Conservation (phyloP, 495 filamentous ascomycete genomes). For the Lophiostoma macrostomum region DNA sequence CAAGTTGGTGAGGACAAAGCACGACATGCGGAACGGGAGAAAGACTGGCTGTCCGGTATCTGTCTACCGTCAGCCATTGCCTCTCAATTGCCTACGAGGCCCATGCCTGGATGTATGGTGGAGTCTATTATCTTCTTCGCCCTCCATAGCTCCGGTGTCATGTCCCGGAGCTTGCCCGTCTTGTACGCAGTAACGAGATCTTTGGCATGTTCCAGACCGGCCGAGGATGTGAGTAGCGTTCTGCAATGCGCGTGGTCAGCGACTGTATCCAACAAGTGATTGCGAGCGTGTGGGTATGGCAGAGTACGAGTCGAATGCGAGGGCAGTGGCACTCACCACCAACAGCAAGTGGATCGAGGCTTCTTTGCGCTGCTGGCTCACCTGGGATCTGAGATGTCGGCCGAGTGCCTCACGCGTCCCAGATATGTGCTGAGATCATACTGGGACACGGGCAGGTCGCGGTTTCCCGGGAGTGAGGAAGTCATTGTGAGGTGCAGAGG, state of each 20-base stretch:
- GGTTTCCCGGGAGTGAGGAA: conserved; percentile 77
- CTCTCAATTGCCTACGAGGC: conserved; percentile 1
- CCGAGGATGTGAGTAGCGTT: conserved; percentile 71
- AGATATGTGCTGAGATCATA: conserved; percentile 92
- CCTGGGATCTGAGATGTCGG: conserved; percentile 91
- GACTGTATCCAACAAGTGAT: conserved; percentile 8
- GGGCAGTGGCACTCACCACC: conserved; percentile 38
- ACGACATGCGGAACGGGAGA: conserved; percentile 95
- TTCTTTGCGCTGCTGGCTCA: conserved; percentile 50
- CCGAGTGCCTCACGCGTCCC: conserved; percentile 89
- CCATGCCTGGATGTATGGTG: conserved; percentile 83
- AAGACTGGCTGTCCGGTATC: conserved; percentile 91
- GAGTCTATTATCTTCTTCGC: conserved; percentile 97
- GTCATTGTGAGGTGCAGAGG: conserved; percentile 60
- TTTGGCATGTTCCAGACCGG: conserved; percentile 81
- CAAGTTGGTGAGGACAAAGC: conserved; percentile 89
- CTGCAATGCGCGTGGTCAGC: conserved; percentile 45
- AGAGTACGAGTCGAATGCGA: conserved; percentile 3
- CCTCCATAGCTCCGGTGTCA: conserved; percentile 89
- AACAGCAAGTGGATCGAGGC: conserved; percentile 28
- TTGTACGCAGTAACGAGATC: conserved; percentile 75
- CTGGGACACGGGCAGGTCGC: conserved; percentile 83
- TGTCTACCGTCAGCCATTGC: conserved; percentile 36
- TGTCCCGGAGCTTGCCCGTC: conserved; percentile 63
- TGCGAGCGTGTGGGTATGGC: neutral